These are phyloP conservation scores for Perkinsus chesapeaki DNA, from an alignment of 169 alveolate species.

Conservation along the genomic window DNA sequence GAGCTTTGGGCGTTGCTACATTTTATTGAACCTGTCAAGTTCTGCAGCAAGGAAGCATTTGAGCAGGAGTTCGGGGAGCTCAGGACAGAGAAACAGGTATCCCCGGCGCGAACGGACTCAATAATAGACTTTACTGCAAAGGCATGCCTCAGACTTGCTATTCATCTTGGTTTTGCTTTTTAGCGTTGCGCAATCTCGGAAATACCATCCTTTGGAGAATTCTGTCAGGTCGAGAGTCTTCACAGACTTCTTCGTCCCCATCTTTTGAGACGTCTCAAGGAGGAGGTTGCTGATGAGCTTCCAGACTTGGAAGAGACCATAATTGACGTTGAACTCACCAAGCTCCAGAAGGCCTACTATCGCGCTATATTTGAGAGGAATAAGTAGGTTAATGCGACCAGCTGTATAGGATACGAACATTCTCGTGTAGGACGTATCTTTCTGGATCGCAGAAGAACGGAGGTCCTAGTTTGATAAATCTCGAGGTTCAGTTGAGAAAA, in stretches of 20 bases:
- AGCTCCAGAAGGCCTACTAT: conserved; percentile 63
- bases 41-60: conserved; percentile 49
- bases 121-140: no score
- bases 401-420: conserved; percentile 29
- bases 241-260: conserved; percentile 91
- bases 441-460: conserved; percentile 28
- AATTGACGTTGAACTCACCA: conserved; percentile 81
- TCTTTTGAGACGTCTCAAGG: conserved; percentile 86
- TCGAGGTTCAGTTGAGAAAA: conserved; percentile 82
- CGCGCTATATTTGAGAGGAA: conserved; percentile 77
- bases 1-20: conserved; percentile 89
- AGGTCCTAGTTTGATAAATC: conserved; percentile 65
- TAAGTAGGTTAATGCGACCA: conserved; percentile 27
- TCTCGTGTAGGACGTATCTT: conserved; percentile 16
- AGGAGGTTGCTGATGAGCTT: conserved; percentile 90
- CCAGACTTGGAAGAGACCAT: conserved; percentile 80
- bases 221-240: conserved; percentile 29
- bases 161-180: no score
- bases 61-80: conserved; percentile 62
- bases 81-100: conserved; percentile 55
- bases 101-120: background rate
- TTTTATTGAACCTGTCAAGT: conserved; percentile 77
- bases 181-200: no score
- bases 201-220: background rate
- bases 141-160: no score